A percentile compares a stretch with the other conserved stretches of the same genome.
Conservation (phyloP, 192 early-diverging fungal genomes). For the Coemansia sp. region DNA sequence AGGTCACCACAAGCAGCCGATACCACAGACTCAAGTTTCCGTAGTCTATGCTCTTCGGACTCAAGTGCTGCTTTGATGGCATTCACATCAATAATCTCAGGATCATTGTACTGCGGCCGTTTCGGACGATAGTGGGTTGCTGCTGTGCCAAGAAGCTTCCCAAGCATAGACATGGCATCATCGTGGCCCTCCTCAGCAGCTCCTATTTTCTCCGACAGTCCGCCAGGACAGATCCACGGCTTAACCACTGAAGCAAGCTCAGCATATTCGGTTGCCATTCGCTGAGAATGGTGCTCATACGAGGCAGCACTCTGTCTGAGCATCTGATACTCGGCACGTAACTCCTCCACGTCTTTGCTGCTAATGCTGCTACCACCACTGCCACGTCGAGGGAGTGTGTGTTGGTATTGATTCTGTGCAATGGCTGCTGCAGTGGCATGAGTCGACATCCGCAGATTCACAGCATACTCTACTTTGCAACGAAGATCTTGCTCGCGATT, state of each 20-base stretch:
- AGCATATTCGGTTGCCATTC: constrained; percentile 38
- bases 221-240: constrained; percentile 35
- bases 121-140: background rate
- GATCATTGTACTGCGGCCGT: constrained; percentile 7
- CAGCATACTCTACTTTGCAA: constrained; percentile 21
- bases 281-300: constrained; percentile 25
- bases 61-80: constrained; percentile 28
- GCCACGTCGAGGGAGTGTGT: background rate
- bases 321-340: constrained; percentile 29
- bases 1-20: constrained; percentile 50
- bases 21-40: constrained; percentile 53
- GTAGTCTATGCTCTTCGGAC: constrained; percentile 41
- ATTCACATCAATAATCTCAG: constrained; percentile 34
- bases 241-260: constrained; percentile 28
- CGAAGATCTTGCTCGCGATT: constrained; percentile 17
- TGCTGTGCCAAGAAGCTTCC: background rate
- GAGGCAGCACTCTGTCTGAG: constrained; percentile 15
- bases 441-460: constrained; percentile 36
- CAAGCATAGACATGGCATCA: constrained; percentile 1
- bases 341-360: constrained; percentile 4
- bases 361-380: background rate
- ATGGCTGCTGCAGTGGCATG: constrained; percentile 9
- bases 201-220: too few relatives aligned
- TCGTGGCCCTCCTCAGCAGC: background rate
- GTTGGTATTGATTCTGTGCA: background rate